Evolutionary conservation across 306 rosid species (phyloP), one percentile per base, ranked within the genome.

Genomic region (Trifolium pratense): DNA sequence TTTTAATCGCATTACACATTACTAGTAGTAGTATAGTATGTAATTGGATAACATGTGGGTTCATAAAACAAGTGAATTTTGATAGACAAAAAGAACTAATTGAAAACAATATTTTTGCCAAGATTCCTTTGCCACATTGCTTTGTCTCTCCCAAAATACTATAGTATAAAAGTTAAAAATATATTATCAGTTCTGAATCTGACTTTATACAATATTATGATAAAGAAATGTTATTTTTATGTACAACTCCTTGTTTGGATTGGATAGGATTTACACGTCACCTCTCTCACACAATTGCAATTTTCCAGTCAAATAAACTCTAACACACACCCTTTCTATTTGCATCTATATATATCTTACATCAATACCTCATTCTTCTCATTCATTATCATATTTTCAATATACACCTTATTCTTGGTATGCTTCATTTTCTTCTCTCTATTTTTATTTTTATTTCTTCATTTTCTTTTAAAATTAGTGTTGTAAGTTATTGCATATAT

Each of bases 181-280:
- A 49, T 4, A 55, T 5, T 21, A 55, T 21, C 8, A 55, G 15
- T 10, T 55, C n/a, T 55, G 32, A 21, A 55, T 55, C 8, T 55
- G 31, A 2, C 14, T 29, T 29, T 6, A 29, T 29, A 29, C 32
- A 29, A 25, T 7, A 49, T 1, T 5, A 16, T 49, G 56, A 49
- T 49, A 16, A 49, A 49, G 13, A 26, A 3, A 26, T 26, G 31
- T 26, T 26, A 26, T 65, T 26, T 68, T 52, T 58, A 70, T 75
- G 51, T 7, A 13, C 4, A 5, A 21, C 65, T 34, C 18, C 26
- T 66, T 51, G 56, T 73, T 78, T 55, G 89, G 96, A 93, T 78
- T 60, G 87, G 97, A 93, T 93, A 89, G 78, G 29, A 57, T 68
- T 56, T 80, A 89, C 98, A 93, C 95, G 85, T 83, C 55, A 39